These are phyloP conservation scores for Parietichytrium sp. DNA, from an alignment of 108 stramenopile species.

Conservation along the genomic window DNA sequence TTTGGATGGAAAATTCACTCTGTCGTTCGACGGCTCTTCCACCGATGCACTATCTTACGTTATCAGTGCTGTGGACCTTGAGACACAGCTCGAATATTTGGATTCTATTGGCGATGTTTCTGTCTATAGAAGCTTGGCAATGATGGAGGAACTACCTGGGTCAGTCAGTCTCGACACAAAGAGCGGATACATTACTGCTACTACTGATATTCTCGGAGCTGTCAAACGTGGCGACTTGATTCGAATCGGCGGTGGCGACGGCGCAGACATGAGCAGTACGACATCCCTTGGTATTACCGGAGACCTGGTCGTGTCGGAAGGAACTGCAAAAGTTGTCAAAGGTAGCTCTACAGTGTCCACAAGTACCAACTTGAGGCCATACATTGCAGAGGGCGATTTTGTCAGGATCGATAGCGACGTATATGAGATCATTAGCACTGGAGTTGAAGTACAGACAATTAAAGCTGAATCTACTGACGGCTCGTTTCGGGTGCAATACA, in stretches of 20 bases:
- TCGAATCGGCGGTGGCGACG: not conserved
- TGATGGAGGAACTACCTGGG: not conserved
- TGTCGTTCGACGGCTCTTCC: constrained; percentile 35
- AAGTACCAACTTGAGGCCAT: constrained; percentile 55
- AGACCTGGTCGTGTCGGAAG: not conserved
- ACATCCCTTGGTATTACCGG: not conserved
- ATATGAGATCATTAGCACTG: constrained; percentile 56
- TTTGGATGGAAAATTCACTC: constrained; percentile 56
- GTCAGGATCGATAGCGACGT: constrained; percentile 65
- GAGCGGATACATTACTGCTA: not conserved
- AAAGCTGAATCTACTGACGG: constrained; percentile 49
- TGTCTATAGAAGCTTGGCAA: constrained; percentile 52
- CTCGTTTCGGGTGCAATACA: constrained; percentile 42
- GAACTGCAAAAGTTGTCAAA: not conserved
- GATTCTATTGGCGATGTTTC: constrained; percentile 65
- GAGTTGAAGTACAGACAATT: constrained; percentile 66
- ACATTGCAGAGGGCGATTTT: constrained; percentile 63
- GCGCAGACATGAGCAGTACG: not conserved
- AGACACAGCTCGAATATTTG: constrained; percentile 69
- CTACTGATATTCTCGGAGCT: not conserved
- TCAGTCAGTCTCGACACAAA: not conserved
- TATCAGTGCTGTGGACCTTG: constrained; percentile 58
- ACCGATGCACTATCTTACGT: constrained; percentile 46
- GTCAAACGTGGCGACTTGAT: constrained; percentile 2
- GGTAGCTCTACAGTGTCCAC: not conserved